Evolutionary conservation across 2,329 filamentous ascomycete genomes (phyloP).

Genomic region (Xenosphaeropsis pyriputrescens): DNA sequence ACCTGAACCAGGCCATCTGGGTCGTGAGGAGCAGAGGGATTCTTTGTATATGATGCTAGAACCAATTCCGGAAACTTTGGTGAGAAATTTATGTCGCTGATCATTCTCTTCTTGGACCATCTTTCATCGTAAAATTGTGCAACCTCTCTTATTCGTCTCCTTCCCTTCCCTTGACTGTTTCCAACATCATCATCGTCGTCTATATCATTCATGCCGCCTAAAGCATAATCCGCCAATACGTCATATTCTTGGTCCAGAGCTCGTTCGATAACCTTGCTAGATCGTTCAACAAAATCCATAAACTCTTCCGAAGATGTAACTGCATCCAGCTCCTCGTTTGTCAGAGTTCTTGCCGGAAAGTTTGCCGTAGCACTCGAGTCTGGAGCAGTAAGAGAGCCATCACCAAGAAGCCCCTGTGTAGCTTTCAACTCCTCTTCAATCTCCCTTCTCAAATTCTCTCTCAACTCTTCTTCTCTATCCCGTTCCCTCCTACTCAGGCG

Average conservation of each 20-base stretch:
- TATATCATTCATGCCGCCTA: constrained; percentile 55
- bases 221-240: constrained; percentile 84
- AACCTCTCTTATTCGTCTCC: constrained; percentile 69
- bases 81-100: constrained; percentile 90
- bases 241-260: constrained; percentile 94
- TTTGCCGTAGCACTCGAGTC: constrained; percentile 31
- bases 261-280: constrained; percentile 92
- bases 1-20: constrained; percentile 88
- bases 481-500: constrained; percentile 64
- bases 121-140: constrained; percentile 89
- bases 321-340: constrained; percentile 72
- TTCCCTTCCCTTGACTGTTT: constrained; percentile 54
- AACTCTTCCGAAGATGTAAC: constrained; percentile 90
- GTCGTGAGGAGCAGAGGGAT: constrained; percentile 85
- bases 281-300: constrained; percentile 85
- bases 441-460: constrained; percentile 71
- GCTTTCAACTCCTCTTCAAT: constrained; percentile 85
- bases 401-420: constrained; percentile 42
- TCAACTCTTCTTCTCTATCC: constrained; percentile 77
- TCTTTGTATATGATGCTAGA: constrained; percentile 93
- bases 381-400: constrained; percentile 30
- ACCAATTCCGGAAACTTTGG: constrained; percentile 89
- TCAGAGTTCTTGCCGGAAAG: constrained; percentile 70
- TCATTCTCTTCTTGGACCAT: constrained; percentile 96
- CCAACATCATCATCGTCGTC: constrained; percentile 69